Conservation (phyloP, 2,329 filamentous ascomycete species). For the Pestalotiopsis sp. region DNA sequence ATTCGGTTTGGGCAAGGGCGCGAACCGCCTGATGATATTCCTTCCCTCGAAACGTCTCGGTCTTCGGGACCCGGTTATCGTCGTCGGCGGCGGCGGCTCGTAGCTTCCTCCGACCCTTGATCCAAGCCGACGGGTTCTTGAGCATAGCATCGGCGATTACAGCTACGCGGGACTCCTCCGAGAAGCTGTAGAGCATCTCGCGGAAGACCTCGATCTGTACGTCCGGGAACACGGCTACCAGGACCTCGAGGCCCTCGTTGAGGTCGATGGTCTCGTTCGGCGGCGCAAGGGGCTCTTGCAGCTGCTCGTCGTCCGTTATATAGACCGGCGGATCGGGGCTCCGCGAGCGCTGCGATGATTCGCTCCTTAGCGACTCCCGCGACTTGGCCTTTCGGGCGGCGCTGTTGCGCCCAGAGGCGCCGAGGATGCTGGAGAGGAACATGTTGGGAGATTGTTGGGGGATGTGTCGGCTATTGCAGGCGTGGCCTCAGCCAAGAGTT, state of each 20-base stretch:
- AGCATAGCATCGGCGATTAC: slow-evolving; percentile 78
- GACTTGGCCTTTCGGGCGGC: background rate
- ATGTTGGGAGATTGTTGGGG: background rate
- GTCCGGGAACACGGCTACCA: slow-evolving; percentile 77
- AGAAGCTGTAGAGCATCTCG: slow-evolving; percentile 77
- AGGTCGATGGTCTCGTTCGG: slow-evolving; percentile 68
- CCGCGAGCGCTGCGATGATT: slow-evolving; percentile 22
- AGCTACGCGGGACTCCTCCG: slow-evolving; percentile 75
- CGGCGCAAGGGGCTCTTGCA: slow-evolving; percentile 47
- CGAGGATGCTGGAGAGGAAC: slow-evolving; percentile 9
- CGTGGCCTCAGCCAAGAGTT: slow-evolving; percentile 5
- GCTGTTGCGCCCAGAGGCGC: slow-evolving; percentile 9
- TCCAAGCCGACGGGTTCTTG: slow-evolving; percentile 71
- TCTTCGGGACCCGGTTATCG: slow-evolving; percentile 48
- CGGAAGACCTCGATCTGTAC: slow-evolving; percentile 82
- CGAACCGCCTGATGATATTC: slow-evolving; percentile 72
- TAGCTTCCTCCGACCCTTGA: slow-evolving; percentile 66
- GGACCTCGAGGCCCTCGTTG: slow-evolving; percentile 69
- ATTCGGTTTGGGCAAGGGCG: slow-evolving; percentile 72
- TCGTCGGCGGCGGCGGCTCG: slow-evolving; percentile 31
- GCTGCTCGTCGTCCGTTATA: slow-evolving; percentile 60
- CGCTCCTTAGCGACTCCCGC: slow-evolving; percentile 12
- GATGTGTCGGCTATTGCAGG: background rate
- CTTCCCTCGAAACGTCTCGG: slow-evolving; percentile 69
- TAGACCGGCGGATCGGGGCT: slow-evolving; percentile 40